Evolutionary conservation across 208 protist genomes (phyloP), one percentile per base, ranked within the genome.

Genomic region (Leishmania martiniquensis): DNA sequence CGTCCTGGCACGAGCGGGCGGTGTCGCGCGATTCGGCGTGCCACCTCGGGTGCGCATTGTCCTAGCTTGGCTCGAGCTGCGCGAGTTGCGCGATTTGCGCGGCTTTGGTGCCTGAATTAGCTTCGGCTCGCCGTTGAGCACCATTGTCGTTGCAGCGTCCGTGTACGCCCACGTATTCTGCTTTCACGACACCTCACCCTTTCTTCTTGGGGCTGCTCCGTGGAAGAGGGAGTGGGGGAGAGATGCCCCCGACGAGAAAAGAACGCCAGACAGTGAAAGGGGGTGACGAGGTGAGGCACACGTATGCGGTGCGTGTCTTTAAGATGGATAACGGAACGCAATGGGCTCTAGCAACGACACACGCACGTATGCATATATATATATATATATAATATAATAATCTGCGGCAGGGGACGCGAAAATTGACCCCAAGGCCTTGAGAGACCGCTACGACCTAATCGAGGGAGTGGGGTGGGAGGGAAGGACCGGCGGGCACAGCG

Each of bases 101-200:
- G 69, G 73, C 63, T 75, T 75, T 44, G 87, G 86, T 34, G 54
- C 78, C 54, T 87, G 85, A 34, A 95, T 78, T 2, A 95, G 83
- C 78, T 90, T 93, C 7, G 91, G 91, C 76, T 95, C 91, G 29
- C 74, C 88, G 72, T 73, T 81, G 65, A 51, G 65, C 32, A 62
- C 55, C 65, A 55, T 82, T 77, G 47, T 29, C n/a, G 15, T 12
- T 69, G 20, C 34, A 45, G 37, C 0, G 29, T 29, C 47, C 42
- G 45, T 42, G 68, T 1, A 0, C 54, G 66, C n/a, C n/a, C 10
- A n/a, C 3, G 60, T 37, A 15, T 4, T 47, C n/a, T 70, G 17
- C 37, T 45, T 32, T 37, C 9, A 7, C 5, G 39, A 29, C 39
- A 4, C 12, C 25, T 60, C 9, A 39, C 75, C 68, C 78, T 75